These are phyloP conservation scores for Eudorina sp. DNA, from an alignment of 139 green algal genomes.

Conservation along the genomic window DNA sequence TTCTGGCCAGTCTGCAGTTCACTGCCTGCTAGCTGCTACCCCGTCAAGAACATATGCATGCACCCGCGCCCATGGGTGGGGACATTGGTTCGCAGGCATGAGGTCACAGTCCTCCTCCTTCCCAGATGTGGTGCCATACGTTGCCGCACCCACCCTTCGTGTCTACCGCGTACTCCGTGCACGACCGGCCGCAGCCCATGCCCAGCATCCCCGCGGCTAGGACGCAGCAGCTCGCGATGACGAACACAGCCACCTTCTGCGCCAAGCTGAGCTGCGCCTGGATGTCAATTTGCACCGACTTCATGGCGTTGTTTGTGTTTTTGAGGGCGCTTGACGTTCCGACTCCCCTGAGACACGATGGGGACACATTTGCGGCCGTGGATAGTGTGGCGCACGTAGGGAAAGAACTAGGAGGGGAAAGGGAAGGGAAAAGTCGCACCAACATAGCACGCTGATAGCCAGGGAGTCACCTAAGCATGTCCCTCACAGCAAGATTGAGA, in stretches of 20 bases:
- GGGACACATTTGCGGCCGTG: not conserved
- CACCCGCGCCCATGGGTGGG: not conserved
- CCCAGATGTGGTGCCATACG: not conserved
- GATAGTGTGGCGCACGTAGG: not conserved
- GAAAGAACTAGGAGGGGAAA: not conserved
- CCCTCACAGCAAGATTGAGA: too few species aligned
- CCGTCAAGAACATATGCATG: not conserved
- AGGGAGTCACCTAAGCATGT: too few species aligned
- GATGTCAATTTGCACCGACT: not conserved
- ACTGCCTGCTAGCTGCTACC: not conserved
- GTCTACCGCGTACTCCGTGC: constrained; percentile 2
- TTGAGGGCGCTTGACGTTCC: not conserved
- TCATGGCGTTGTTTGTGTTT: not conserved
- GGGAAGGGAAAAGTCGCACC: not conserved
- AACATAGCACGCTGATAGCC: too few species aligned
- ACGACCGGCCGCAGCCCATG: not conserved
- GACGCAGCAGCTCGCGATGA: not conserved
- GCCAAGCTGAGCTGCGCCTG: not conserved
- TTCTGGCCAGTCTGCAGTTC: not conserved
- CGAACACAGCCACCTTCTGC: not conserved
- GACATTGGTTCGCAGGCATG: not conserved
- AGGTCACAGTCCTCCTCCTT: not conserved
- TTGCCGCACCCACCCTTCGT: not conserved
- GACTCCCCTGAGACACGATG: not conserved
- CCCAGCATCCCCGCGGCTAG: not conserved